Conservation (phyloP, 345 rosid species). For the Pistacia vera region DNA sequence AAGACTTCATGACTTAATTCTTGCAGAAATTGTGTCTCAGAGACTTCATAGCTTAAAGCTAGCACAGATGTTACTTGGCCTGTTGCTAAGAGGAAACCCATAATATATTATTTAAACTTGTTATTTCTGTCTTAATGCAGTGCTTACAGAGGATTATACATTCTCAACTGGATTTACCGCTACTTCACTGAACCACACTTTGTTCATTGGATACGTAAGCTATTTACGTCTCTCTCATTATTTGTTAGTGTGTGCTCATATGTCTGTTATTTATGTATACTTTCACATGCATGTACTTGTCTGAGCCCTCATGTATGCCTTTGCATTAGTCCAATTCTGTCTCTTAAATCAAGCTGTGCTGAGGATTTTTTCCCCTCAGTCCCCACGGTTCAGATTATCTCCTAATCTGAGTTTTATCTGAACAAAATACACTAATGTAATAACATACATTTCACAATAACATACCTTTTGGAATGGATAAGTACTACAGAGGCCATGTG, state of each 20-base stretch:
- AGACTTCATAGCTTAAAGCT: no score
- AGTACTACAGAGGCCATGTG: no score
- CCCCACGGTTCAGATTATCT: no score
- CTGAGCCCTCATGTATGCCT: neutral
- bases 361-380: no score
- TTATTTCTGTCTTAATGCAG: conserved; percentile 35
- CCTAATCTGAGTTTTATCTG: no score
- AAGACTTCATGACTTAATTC: no score
- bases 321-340: neutral
- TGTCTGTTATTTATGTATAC: neutral
- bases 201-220: conserved; percentile 66
- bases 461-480: neutral
- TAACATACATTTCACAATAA: no score
- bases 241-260: neutral
- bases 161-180: conserved; percentile 71
- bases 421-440: no score
- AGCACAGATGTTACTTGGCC: no score
- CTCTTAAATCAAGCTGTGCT: neutral
- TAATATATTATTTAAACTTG: neutral
- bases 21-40: no score
- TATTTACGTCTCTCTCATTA: neutral
- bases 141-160: conserved; percentile 59
- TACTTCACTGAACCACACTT: conserved; percentile 61
- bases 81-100: neutral
- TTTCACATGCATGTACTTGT: neutral